These are phyloP conservation scores for Claviceps maximensis DNA, from an alignment of 2,329 filamentous ascomycete species.

Conservation along the genomic window DNA sequence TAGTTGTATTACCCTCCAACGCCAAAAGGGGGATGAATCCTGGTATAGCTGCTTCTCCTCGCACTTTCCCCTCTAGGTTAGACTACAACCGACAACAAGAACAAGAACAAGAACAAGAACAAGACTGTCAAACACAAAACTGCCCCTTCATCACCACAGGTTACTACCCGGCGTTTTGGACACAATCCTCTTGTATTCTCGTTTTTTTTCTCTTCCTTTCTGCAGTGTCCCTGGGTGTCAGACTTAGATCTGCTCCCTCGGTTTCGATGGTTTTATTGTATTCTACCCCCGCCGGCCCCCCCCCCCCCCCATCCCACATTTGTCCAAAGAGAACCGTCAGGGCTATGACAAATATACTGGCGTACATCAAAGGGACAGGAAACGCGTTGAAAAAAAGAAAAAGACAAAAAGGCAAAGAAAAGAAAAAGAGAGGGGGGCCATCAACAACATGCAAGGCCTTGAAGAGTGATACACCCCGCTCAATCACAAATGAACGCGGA, in stretches of 20 bases:
- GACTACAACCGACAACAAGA: no score
- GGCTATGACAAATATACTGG: constrained; percentile 1
- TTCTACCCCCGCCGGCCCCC: background rate
- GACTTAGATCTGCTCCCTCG: background rate
- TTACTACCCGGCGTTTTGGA: constrained; percentile 5
- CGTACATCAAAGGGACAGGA: constrained; percentile 8
- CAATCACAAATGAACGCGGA: constrained; percentile 17
- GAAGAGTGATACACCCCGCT: constrained; percentile 24
- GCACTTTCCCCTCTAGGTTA: background rate
- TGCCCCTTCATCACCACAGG: constrained; percentile 6
- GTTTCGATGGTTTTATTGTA: background rate
- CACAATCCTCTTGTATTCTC: background rate
- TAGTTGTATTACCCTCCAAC: constrained; percentile 23
- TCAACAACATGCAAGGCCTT: constrained; percentile 19
- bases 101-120: background rate
- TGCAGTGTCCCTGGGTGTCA: background rate
- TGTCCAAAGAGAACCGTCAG: background rate
- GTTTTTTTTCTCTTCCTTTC: background rate
- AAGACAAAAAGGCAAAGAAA: background rate
- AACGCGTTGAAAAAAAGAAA: constrained; percentile 8
- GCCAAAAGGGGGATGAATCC: constrained; percentile 8
- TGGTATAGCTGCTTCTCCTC: constrained; percentile 13
- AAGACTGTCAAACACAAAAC: constrained; percentile 1
- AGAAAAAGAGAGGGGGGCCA: constrained; percentile 9
- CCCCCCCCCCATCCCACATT: background rate